A percentile compares a stretch with the other conserved stretches of the same genome.
phyloP scores from a whole-genome alignment of 768 basidiomycete genomes.

The Mycena rosella region DNA sequence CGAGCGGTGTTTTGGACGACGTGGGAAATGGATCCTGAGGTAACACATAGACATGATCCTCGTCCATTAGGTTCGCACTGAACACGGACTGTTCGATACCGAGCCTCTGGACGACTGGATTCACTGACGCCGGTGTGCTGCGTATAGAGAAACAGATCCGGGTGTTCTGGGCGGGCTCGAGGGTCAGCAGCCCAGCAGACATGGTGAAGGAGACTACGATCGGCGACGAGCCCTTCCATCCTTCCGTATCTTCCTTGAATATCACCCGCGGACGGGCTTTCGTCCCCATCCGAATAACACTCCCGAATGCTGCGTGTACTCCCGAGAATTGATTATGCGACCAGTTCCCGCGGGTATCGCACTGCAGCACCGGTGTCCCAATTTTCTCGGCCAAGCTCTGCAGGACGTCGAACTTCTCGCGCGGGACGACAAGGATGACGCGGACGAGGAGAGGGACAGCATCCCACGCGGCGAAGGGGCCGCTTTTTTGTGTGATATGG shows the following conservation, averaged over 20 bases:
- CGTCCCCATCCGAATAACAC: slow-evolving; percentile 30
- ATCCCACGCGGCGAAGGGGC: slow-evolving; percentile 30
- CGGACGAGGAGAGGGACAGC: slow-evolving; percentile 31
- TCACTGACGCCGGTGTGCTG: slow-evolving; percentile 17
- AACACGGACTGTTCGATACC: slow-evolving; percentile 19
- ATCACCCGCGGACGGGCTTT: slow-evolving; percentile 20
- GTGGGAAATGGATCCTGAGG: slow-evolving; percentile 19
- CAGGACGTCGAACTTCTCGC: slow-evolving; percentile 29
- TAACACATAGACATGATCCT: slow-evolving; percentile 19
- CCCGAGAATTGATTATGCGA: slow-evolving; percentile 31
- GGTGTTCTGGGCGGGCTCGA: slow-evolving; percentile 21
- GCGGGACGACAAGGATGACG: slow-evolving; percentile 34
- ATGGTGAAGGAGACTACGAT: slow-evolving; percentile 37
- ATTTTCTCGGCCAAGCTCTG: not conserved
- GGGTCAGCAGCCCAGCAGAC: slow-evolving; percentile 31
- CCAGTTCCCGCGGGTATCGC: slow-evolving; percentile 17
- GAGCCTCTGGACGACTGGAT: not conserved
- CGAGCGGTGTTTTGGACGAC: not conserved
- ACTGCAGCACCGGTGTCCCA: slow-evolving; percentile 23
- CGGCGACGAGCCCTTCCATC: slow-evolving; percentile 32
- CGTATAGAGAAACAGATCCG: slow-evolving; percentile 29
- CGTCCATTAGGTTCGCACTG: slow-evolving; percentile 18
- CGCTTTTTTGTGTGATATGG: slow-evolving; percentile 29
- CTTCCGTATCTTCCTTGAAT: slow-evolving; percentile 38
- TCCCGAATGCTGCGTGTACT: slow-evolving; percentile 37